These are phyloP conservation scores for Ceratocystis colombiana DNA, from an alignment of 2,329 filamentous ascomycete genomes.

Conservation along the genomic window DNA sequence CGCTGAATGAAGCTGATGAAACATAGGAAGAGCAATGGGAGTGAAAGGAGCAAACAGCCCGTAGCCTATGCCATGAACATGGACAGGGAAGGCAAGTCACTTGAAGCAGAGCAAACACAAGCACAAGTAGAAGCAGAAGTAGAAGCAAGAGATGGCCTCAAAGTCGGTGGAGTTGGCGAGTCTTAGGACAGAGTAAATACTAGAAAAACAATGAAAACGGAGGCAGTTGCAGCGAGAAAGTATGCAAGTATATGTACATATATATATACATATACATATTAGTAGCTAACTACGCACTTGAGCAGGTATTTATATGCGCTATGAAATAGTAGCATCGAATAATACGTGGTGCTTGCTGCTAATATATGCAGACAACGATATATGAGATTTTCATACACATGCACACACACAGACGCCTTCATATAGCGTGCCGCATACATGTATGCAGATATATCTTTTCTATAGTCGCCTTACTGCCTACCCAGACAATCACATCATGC, in stretches of 20 bases:
- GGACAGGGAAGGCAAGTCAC: not conserved
- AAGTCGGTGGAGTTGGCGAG: not conserved
- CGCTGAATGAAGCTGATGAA: constrained; percentile 1
- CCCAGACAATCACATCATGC: not conserved
- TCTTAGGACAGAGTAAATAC: not conserved
- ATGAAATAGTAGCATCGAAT: no score
- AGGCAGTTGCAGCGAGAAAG: not conserved
- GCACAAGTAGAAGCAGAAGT: not conserved
- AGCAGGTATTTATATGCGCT: no score
- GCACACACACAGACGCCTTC: not conserved
- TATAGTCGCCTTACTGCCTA: no score
- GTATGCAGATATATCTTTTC: not conserved
- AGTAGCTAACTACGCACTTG: no score
- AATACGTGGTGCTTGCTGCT: not conserved
- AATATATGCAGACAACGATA: not conserved
- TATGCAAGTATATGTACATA: not conserved
- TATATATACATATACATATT: not conserved
- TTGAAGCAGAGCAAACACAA: not conserved
- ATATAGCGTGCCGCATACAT: not conserved
- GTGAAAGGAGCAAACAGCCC: constrained; percentile 3
- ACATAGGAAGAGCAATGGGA: constrained; percentile 10
- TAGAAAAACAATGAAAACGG: not conserved
- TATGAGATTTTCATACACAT: not conserved
- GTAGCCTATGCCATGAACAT: not conserved
- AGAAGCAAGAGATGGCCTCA: not conserved